Percentiles rank a stretch among this genome's conserved stretches.
Evolutionary conservation across 768 basidiomycete species (phyloP).

Genomic region (Lactarius hatsudake): DNA sequence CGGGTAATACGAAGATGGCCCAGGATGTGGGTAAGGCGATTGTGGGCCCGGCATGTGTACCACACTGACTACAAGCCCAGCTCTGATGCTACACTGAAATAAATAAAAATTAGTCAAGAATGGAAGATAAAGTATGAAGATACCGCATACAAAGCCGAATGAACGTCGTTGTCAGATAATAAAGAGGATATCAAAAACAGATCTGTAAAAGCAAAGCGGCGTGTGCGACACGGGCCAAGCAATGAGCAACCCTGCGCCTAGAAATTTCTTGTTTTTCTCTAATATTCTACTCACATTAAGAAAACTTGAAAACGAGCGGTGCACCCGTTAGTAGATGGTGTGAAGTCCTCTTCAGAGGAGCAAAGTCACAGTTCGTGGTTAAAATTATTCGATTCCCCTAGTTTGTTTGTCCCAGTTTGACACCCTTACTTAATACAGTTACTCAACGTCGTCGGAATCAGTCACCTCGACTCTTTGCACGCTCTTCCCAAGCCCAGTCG

Average conservation of each 20-base stretch:
- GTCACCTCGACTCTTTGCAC: neutral
- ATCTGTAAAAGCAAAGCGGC: slow-evolving; percentile 4
- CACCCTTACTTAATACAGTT: slow-evolving; percentile 5
- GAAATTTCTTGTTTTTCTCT: neutral
- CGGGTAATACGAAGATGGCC: slow-evolving; percentile 35
- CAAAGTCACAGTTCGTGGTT: neutral
- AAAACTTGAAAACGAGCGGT: neutral
- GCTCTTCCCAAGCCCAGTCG: neutral
- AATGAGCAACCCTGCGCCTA: neutral
- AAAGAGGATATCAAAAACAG: neutral
- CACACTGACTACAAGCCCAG: neutral
- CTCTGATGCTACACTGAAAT: neutral
- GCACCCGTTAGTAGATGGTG: neutral
- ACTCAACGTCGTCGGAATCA: slow-evolving; percentile 3
- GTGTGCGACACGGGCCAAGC: neutral
- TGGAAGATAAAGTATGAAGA: neutral
- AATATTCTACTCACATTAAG: neutral
- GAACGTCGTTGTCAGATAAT: neutral
- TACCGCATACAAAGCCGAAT: neutral
- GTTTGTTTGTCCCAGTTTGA: slow-evolving; percentile 23
- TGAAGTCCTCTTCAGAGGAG: neutral
- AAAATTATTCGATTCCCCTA: neutral
- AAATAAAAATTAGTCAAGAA: neutral
- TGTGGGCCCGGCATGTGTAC: slow-evolving; percentile 34
- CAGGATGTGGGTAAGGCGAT: slow-evolving; percentile 36